Conservation (phyloP, 495 filamentous ascomycete species). For the Podospora anserina region DNA sequence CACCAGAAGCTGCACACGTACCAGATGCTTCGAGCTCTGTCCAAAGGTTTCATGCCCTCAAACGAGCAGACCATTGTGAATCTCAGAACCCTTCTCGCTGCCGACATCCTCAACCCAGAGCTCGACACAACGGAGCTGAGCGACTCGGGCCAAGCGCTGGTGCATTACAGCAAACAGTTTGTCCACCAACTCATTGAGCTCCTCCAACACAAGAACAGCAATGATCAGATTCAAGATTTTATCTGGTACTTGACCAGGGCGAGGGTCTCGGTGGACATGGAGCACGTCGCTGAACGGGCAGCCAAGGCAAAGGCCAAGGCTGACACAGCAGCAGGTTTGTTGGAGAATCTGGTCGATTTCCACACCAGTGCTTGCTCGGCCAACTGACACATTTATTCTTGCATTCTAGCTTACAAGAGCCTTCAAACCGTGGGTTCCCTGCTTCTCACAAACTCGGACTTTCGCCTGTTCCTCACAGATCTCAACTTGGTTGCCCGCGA, state of each 20-base stretch:
- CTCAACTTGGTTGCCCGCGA: constrained; percentile 73
- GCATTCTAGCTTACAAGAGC: constrained; percentile 67
- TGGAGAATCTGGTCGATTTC: neutral
- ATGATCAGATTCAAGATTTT: constrained; percentile 89
- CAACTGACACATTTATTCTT: neutral
- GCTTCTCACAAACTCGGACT: constrained; percentile 84
- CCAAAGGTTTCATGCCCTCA: constrained; percentile 86
- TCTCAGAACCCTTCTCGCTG: constrained; percentile 72
- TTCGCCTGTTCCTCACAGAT: constrained; percentile 83
- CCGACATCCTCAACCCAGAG: constrained; percentile 73
- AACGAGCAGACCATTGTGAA: constrained; percentile 82
- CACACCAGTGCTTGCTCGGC: neutral
- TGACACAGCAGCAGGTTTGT: constrained; percentile 71
- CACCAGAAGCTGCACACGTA: constrained; percentile 89
- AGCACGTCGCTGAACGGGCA: constrained; percentile 61
- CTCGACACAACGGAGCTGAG: constrained; percentile 73
- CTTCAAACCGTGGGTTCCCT: constrained; percentile 78
- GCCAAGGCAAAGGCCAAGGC: constrained; percentile 65
- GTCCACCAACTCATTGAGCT: constrained; percentile 73
- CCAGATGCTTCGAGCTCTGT: constrained; percentile 81
- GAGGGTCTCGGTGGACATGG: constrained; percentile 63
- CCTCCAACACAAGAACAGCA: constrained; percentile 71
- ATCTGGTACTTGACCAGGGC: constrained; percentile 80
- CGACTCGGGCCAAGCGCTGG: constrained; percentile 67
- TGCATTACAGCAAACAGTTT: constrained; percentile 68